These are phyloP conservation scores for Botrytis fabae DNA, from an alignment of 2,329 filamentous ascomycete genomes.

Conservation along the genomic window DNA sequence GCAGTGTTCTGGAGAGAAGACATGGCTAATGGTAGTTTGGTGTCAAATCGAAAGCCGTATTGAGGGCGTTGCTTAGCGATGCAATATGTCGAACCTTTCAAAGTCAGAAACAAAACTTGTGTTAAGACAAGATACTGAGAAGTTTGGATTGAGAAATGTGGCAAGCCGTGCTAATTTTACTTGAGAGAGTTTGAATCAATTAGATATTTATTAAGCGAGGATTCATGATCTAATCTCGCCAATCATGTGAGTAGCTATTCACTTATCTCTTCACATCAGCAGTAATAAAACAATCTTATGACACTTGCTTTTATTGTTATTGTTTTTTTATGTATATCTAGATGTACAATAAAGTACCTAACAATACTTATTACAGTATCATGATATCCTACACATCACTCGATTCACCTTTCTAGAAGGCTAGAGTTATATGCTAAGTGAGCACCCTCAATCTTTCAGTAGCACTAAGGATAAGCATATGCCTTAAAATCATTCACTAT, in stretches of 20 bases:
- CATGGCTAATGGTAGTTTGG: neutral
- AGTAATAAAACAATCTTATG: fast-evolving
- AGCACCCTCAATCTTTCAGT: neutral
- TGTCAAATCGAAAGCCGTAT: neutral
- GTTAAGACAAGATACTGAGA: neutral
- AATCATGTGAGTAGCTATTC: neutral
- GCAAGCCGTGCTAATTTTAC: neutral
- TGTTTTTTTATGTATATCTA: neutral
- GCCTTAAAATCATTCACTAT: neutral
- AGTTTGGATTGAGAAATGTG: neutral
- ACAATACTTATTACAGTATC: neutral
- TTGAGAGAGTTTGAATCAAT: neutral
- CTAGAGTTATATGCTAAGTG: neutral
- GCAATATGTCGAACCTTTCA: neutral
- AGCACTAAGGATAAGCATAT: neutral
- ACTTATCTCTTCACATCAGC: neutral
- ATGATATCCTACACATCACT: neutral
- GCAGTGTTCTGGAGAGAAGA: neutral
- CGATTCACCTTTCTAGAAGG: neutral
- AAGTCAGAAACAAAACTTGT: neutral
- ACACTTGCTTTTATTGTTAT: neutral
- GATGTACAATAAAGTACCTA: fast-evolving
- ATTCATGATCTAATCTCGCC: neutral
- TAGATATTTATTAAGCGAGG: neutral
- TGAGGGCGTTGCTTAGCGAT: neutral